phyloP scores from a whole-genome alignment of 352 stramenopile genomes.

The Peronospora farinosa region DNA sequence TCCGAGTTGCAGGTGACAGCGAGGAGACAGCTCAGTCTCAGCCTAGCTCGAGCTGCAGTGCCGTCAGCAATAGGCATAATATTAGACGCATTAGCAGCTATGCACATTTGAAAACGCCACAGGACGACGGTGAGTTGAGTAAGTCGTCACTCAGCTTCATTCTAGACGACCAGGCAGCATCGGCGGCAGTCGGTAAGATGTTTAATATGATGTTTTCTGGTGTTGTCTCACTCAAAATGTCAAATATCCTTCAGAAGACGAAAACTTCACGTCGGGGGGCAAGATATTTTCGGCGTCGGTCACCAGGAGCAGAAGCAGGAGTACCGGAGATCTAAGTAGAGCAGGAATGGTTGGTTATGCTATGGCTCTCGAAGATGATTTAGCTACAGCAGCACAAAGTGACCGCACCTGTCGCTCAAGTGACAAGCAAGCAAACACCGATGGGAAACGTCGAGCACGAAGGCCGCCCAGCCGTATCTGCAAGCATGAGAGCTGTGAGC shows the following conservation, averaged over 20 bases:
- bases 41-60: background rate
- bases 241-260: conserved; percentile 8
- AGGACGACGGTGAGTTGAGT: conserved; percentile 26
- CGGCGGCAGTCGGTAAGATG: conserved; percentile 19
- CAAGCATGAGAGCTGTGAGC: conserved; percentile 64
- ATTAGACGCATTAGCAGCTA: conserved; percentile 20
- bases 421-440: conserved; percentile 27
- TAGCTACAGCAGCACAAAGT: conserved; percentile 1
- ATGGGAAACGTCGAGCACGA: conserved; percentile 47
- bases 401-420: conserved; percentile 7
- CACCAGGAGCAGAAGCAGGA: conserved; percentile 16
- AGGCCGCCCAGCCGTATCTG: conserved; percentile 59
- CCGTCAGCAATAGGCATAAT: conserved; percentile 23
- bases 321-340: conserved; percentile 29
- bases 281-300: conserved; percentile 21
- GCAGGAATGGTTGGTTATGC: background rate
- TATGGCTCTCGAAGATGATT: background rate
- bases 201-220: background rate
- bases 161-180: conserved; percentile 42
- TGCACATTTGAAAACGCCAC: conserved; percentile 9
- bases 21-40: conserved; percentile 10
- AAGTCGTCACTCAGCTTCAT: conserved; percentile 78
- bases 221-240: background rate
- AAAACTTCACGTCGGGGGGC: conserved; percentile 15
- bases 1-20: conserved; percentile 24